Base-by-base conservation (phyloP, 1,284 basidiomycete species). In the Abortiporus biennis region DNA sequence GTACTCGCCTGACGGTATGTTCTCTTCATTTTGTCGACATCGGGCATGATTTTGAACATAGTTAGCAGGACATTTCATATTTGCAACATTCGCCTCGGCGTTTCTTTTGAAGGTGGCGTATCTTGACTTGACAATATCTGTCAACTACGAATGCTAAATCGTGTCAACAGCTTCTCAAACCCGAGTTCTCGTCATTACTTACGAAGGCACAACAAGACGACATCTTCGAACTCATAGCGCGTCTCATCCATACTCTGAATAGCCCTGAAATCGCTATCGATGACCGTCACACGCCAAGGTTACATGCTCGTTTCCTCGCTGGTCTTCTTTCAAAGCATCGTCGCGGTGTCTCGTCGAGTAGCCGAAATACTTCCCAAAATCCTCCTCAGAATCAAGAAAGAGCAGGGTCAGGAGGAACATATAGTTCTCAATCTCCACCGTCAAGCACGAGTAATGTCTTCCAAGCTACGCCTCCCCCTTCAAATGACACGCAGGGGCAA, bases 61-160 rank as follows among this genome's bases (percentile, higher is more conserved):
- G 9, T 16, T 35, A 32, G 20, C 2, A 84, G 80, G 81, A 6
- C 82, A 91, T 57, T 92, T 92, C 53, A 73, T 92, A 31, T 90
- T 90, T 54, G 76, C 85, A 1, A 78, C 87, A 1, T 93, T 92
- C 56, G 90, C 90, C 0, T 87, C 85, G 33, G 89, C 85, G 0
- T 90, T 89, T 63, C 65, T 90, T 42, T 72, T 89, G 49, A 89
- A 89, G 72, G 85, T 84, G 34, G n/a, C 62, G n/a, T 6, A n/a
- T n/a, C n/a, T n/a, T n/a, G n/a, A n/a, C n/a, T n/a, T n/a, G n/a
- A n/a, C n/a, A n/a, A n/a, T n/a, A n/a, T n/a, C n/a, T n/a, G n/a
- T n/a, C n/a, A n/a, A n/a, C n/a, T n/a, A n/a, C n/a, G n/a, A n/a
- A n/a, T n/a, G n/a, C n/a, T n/a, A 24, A 27, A 6, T 13, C n/a